Evolutionary conservation across 805 yeast species (phyloP).

Genomic region (Teunomyces cretensis): DNA sequence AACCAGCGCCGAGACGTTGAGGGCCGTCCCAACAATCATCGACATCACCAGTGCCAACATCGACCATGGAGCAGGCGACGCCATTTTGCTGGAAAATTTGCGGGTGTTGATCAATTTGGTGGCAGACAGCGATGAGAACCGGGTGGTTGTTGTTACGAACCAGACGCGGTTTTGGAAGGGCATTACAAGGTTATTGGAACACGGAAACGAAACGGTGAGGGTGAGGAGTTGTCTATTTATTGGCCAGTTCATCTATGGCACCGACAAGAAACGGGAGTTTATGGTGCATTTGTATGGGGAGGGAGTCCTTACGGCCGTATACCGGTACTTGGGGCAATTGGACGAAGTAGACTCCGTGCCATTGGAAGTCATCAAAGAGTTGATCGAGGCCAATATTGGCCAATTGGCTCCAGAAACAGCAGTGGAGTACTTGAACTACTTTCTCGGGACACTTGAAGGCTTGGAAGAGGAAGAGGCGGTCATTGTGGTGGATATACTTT

Average conservation of each 20-base stretch:
- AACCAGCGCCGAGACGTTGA: conserved; percentile 1
- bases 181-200: conserved; percentile 1
- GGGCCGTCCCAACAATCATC: conserved; percentile 1
- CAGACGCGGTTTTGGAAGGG: conserved; percentile 19
- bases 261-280: conserved; percentile 17
- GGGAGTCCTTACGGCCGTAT: not conserved
- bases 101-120: conserved; percentile 32
- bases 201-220: conserved; percentile 5
- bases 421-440: not conserved
- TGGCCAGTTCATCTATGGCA: conserved; percentile 31
- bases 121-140: conserved; percentile 33
- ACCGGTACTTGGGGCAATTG: not conserved
- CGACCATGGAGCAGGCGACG: not conserved
- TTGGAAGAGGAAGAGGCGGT: conserved; percentile 3
- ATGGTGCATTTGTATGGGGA: conserved; percentile 12
- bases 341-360: conserved; percentile 7
- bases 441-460: not conserved
- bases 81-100: conserved; percentile 17
- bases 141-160: conserved; percentile 7
- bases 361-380: conserved; percentile 7
- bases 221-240: conserved; percentile 23
- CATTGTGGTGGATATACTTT: conserved; percentile 6
- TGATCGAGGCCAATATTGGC: conserved; percentile 3
- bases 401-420: not conserved
- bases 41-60: conserved; percentile 6